These are phyloP conservation scores for Spongospora subterranea DNA, from an alignment of 208 protist species.

Conservation along the genomic window DNA sequence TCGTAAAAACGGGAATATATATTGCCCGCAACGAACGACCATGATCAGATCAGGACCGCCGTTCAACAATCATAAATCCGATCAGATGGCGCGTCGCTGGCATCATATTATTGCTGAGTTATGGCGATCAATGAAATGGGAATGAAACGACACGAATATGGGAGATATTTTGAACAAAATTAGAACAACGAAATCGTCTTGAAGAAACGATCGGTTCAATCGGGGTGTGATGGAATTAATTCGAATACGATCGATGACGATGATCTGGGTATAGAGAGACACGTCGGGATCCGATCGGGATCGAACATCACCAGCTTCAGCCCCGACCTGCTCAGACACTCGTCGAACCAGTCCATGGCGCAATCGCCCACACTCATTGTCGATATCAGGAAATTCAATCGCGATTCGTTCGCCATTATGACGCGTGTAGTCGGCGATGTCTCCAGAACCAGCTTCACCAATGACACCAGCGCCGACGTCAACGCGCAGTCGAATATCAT, in stretches of 20 bases:
- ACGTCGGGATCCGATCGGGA: background rate
- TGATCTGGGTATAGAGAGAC: background rate
- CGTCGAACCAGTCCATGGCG: background rate
- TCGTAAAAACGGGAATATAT: too few species aligned
- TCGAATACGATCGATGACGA: background rate
- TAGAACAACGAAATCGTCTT: too few species aligned
- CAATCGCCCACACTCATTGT: background rate
- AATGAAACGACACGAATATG: too few species aligned
- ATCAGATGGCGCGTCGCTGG: too few species aligned
- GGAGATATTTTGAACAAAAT: too few species aligned
- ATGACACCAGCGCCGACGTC: background rate
- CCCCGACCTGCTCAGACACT: background rate
- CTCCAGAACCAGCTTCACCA: background rate
- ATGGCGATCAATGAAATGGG: too few species aligned
- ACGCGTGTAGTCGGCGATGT: background rate
- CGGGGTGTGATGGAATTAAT: too few species aligned
- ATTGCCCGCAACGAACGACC: too few species aligned
- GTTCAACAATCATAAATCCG: too few species aligned
- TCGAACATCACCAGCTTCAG: background rate
- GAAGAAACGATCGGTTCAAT: too few species aligned
- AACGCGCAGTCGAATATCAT: background rate
- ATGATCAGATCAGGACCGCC: too few species aligned
- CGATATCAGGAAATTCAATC: background rate
- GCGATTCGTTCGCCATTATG: background rate
- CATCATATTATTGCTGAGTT: too few species aligned